A percentile compares a stretch with the other conserved stretches of the same genome.
These are phyloP conservation scores for Phialophora macrospora DNA, from an alignment of 2,329 filamentous ascomycete species.

Conservation along the genomic window DNA sequence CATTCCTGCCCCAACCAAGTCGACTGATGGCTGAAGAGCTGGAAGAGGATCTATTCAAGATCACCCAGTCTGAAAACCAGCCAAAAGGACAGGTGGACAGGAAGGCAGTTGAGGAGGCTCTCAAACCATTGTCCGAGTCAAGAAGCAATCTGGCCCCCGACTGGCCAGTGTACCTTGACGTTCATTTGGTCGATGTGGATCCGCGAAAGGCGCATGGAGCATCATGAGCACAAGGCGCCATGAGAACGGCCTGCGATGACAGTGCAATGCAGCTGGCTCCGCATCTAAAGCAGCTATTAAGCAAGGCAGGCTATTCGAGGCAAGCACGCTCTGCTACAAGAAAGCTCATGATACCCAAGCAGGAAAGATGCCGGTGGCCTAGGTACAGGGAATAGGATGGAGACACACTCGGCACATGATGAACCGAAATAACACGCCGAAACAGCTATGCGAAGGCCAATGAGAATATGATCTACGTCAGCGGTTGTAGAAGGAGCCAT, in stretches of 20 bases:
- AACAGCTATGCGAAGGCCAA: slow-evolving; percentile 4
- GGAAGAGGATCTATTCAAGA: slow-evolving; percentile 52
- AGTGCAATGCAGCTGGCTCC: neutral
- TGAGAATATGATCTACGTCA: slow-evolving; percentile 5
- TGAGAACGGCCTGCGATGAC: neutral
- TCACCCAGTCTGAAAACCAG: slow-evolving; percentile 48
- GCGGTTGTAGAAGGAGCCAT: slow-evolving; percentile 1
- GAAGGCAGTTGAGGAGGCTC: slow-evolving; percentile 46
- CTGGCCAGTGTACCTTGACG: slow-evolving; percentile 50
- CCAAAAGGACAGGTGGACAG: slow-evolving; percentile 50
- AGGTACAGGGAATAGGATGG: neutral
- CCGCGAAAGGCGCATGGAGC: slow-evolving; percentile 30
- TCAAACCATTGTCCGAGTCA: slow-evolving; percentile 34
- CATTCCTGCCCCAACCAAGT: slow-evolving; percentile 48
- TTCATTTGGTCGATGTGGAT: slow-evolving; percentile 49
- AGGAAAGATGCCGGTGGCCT: slow-evolving; percentile 30
- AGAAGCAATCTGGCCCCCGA: slow-evolving; percentile 50
- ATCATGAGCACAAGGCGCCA: neutral
- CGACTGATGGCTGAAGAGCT: slow-evolving; percentile 54
- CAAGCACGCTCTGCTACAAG: neutral
- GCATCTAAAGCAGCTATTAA: neutral
- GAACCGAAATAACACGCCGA: slow-evolving; percentile 4
- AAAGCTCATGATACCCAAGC: slow-evolving; percentile 8
- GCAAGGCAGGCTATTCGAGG: neutral
- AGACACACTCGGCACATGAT: slow-evolving; percentile 1